Evolutionary conservation across 192 early-diverging fungal genomes (phyloP).

Genomic region (Podila horticola): DNA sequence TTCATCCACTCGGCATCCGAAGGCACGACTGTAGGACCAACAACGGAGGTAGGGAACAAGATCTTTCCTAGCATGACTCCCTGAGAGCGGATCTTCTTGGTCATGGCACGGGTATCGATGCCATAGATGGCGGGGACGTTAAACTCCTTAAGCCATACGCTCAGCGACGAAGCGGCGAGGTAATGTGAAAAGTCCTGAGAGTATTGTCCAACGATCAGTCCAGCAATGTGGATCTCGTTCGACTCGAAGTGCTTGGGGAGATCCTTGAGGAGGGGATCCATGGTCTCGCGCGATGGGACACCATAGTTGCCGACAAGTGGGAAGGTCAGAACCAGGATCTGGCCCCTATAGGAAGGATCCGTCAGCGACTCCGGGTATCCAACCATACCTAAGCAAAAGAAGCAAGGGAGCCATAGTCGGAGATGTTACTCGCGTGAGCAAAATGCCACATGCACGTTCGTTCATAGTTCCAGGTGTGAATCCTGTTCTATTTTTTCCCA

Average conservation of each 20-base stretch:
- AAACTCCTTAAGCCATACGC: slow-evolving; percentile 92
- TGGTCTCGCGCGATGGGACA: slow-evolving; percentile 87
- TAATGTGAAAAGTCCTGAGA: slow-evolving; percentile 94
- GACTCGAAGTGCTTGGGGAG: slow-evolving; percentile 97
- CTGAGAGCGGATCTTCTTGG: slow-evolving; percentile 94
- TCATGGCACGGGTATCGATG: slow-evolving; percentile 96
- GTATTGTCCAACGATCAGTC: slow-evolving; percentile 92
- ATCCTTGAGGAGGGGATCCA: slow-evolving; percentile 86
- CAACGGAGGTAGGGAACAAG: slow-evolving; percentile 78
- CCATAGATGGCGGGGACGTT: slow-evolving; percentile 95
- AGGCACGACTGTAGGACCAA: slow-evolving; percentile 56
- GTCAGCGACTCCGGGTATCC: slow-evolving; percentile 98
- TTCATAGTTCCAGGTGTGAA: background rate
- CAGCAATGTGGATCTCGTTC: slow-evolving; percentile 91
- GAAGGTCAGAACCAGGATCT: slow-evolving; percentile 98
- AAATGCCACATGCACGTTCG: slow-evolving; percentile 9
- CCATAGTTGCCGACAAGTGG: slow-evolving; percentile 99
- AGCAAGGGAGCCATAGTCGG: background rate
- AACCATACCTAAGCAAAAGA: slow-evolving; percentile 79
- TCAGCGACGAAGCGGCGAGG: slow-evolving; percentile 85
- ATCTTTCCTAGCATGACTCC: slow-evolving; percentile 94
- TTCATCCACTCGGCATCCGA: slow-evolving; percentile 65
- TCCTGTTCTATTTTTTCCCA: background rate
- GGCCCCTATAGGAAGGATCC: slow-evolving; percentile 97
- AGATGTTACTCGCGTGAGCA: too few species aligned